Evolutionary conservation across 164 flowering plant species (phyloP), one percentile per base, ranked within the genome.

Genomic region (Berberis vulgaris): DNA sequence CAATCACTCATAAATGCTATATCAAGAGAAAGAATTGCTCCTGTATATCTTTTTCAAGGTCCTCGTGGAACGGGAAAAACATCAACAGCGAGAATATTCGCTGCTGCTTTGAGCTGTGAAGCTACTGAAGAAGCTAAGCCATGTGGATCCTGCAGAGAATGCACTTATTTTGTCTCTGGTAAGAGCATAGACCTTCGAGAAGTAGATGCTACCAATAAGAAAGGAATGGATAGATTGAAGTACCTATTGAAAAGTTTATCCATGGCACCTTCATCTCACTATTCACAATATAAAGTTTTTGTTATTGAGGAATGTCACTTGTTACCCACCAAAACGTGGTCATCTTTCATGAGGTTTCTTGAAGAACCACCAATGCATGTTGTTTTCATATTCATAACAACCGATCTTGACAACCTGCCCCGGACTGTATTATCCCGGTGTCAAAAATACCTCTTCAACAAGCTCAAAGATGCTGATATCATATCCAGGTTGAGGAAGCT

Each of bases 61-160:
- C 94, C 99, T 11, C 84, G 96, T n/a, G 99, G 99, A 8, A 89
- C 96, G 43, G 99, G 99, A 45, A 95, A 95, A 71, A 81, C 97
- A 42, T 85, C 97, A 5, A 70, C 90, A 0, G 99, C 97, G 5
- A 82, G 84, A 73, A 83, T 95, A 53, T 91, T 95, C 70, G 75
- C 97, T 38, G 82, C 91, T 52, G 90, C 97, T 60, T 72, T 95
- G 78, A 95, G 87, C 74, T 95, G 99, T 76, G 57, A 74, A 70
- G 81, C 89, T 41, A 63, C 82, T 12, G 83, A 83, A 57, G 89
- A 79, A 59, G 69, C 71, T 59, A 91, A 83, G 72, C 99, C 99
- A 40, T 95, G 99, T 67, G 96, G 96, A 6, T 72, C 77, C 62
- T 95, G 99, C 73, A 81, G 77, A 77, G 92, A 83, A 60, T 95